Percentiles rank a stretch among this genome's conserved stretches.
Conservation (phyloP, 164 flowering plant genomes). For the Warburgia ugandensis region DNA sequence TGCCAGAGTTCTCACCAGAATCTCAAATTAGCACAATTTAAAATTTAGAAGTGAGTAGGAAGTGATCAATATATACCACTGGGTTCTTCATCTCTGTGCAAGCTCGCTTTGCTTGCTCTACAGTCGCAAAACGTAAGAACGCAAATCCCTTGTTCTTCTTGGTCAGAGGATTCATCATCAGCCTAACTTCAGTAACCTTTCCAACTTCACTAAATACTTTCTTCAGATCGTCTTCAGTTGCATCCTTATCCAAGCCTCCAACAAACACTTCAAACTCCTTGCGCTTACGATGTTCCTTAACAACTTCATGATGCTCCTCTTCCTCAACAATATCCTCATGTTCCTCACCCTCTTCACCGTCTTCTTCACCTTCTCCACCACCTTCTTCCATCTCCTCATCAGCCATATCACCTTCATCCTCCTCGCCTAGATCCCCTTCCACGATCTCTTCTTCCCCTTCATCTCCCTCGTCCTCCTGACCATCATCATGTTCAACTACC, state of each 20-base stretch:
- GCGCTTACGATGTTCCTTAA: conserved; percentile 86
- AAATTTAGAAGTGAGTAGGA: conserved; percentile 4
- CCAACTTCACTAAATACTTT: conserved; percentile 78
- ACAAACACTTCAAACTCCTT: conserved; percentile 97
- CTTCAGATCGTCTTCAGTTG: conserved; percentile 73
- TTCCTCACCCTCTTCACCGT: conserved; percentile 50
- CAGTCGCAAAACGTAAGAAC: conserved; percentile 87
- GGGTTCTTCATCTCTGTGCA: conserved; percentile 70
- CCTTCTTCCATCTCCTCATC: conserved; percentile 54
- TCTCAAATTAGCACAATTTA: conserved; percentile 11
- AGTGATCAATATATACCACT: conserved; percentile 43
- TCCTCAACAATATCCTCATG: conserved; percentile 42
- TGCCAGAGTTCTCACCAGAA: not conserved
- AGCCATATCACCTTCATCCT: conserved; percentile 44
- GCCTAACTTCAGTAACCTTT: conserved; percentile 74
- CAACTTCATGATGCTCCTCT: conserved; percentile 77
- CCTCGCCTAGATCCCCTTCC: conserved; percentile 47
- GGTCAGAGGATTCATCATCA: conserved; percentile 90
- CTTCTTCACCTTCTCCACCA: conserved; percentile 45
- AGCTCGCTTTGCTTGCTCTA: conserved; percentile 88
- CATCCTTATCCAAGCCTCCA: conserved; percentile 94
- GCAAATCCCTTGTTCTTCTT: conserved; percentile 98
- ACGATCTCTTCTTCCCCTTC: conserved; percentile 46
- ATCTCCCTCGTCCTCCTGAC: conserved; percentile 45
- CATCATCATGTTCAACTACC: conserved; percentile 50